phyloP scores from a whole-genome alignment of 1,139 yeast species.

The Maudiozyma humilis region DNA sequence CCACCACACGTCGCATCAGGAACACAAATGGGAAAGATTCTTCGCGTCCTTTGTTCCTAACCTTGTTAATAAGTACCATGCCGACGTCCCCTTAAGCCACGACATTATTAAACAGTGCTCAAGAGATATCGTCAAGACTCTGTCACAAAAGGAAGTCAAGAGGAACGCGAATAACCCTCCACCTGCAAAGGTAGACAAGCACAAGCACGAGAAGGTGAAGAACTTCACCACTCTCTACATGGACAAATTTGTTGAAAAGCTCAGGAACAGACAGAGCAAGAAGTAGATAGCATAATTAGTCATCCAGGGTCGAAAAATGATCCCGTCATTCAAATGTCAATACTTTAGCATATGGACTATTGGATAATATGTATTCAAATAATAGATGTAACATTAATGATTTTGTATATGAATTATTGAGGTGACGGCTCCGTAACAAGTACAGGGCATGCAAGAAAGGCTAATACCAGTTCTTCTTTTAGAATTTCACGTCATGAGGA shows the following conservation, averaged over 20 bases:
- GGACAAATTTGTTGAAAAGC: slow-evolving; percentile 61
- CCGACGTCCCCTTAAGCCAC: slow-evolving; percentile 47
- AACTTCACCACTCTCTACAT: slow-evolving; percentile 57
- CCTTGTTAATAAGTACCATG: slow-evolving; percentile 56
- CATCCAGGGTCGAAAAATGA: too few relatives aligned
- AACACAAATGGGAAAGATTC: slow-evolving; percentile 47
- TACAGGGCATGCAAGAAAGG: background rate
- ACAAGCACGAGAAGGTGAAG: slow-evolving; percentile 62
- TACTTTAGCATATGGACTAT: too few relatives aligned
- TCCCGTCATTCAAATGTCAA: too few relatives aligned
- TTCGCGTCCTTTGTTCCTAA: slow-evolving; percentile 80
- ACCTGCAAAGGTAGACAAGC: slow-evolving; percentile 52
- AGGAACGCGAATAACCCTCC: slow-evolving; percentile 35
- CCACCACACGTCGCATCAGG: slow-evolving; percentile 22
- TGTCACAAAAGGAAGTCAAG: slow-evolving; percentile 58
- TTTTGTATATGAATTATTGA: background rate
- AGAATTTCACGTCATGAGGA: slow-evolving; percentile 47
- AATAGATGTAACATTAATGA: background rate
- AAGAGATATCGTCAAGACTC: slow-evolving; percentile 57
- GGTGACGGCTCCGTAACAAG: background rate
- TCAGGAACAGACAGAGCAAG: slow-evolving; percentile 26
- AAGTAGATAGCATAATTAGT: too few relatives aligned
- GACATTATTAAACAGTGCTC: slow-evolving; percentile 74
- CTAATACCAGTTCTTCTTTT: background rate
- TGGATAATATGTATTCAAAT: background rate